Conservation (phyloP, 1,139 yeast genomes). For the Hansenula sp. region DNA sequence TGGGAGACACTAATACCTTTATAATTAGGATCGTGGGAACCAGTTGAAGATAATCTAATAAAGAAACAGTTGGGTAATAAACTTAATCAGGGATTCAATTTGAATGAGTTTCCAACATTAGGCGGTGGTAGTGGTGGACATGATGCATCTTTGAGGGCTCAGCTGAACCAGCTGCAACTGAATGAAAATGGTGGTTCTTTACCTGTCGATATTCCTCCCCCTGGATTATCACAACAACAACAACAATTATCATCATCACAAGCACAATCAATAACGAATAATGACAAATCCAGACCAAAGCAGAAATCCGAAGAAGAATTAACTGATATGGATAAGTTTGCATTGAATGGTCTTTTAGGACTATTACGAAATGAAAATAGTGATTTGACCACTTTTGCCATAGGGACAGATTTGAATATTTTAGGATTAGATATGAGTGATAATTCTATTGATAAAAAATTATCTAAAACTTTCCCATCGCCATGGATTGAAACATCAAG, state of each 20-base stretch:
- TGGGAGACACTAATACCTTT: not conserved
- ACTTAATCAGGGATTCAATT: constrained; percentile 12
- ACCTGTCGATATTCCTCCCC: constrained; percentile 4
- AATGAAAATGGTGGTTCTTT: constrained; percentile 11
- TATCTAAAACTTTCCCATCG: constrained; percentile 74
- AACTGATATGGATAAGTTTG: constrained; percentile 53
- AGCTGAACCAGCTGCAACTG: constrained; percentile 5
- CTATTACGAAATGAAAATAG: constrained; percentile 65
- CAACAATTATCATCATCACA: not conserved
- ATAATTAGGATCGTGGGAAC: constrained; percentile 1
- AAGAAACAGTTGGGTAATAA: constrained; percentile 6
- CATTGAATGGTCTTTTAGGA: constrained; percentile 68
- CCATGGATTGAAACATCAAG: constrained; percentile 95
- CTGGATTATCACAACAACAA: constrained; percentile 8
- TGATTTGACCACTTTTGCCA: constrained; percentile 67
- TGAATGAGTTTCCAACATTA: constrained; percentile 27
- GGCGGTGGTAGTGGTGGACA: constrained; percentile 5
- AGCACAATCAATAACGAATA: not conserved
- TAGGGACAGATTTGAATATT: constrained; percentile 79
- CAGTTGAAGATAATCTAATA: constrained; percentile 3
- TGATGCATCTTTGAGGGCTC: constrained; percentile 5
- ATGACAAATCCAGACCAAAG: not conserved
- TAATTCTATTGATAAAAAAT: constrained; percentile 32
- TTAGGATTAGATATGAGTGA: constrained; percentile 61
- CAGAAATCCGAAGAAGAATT: constrained; percentile 14